A percentile compares a stretch with the other conserved stretches of the same genome.
Conservation (phyloP, 225 moss, liverwort and hornwort species). For the Anthoceros angustus region DNA sequence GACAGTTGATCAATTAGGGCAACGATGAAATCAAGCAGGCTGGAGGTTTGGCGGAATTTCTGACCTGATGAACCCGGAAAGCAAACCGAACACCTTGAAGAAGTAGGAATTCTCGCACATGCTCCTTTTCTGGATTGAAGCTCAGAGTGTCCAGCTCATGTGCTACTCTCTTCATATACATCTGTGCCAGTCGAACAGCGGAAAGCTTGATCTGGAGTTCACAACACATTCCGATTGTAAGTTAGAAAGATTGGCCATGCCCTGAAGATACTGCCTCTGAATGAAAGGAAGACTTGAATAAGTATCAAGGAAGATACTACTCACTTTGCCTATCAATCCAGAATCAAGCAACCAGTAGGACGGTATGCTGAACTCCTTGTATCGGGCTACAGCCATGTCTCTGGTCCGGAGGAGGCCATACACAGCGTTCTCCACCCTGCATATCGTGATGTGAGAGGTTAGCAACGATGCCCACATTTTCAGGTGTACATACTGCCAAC, state of each 20-base stretch:
- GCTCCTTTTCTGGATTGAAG: conserved; percentile 38
- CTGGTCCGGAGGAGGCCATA: conserved; percentile 69
- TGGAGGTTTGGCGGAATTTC: not conserved
- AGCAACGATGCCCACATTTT: too few relatives aligned
- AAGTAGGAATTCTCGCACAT: conserved; percentile 54
- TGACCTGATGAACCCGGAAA: conserved; percentile 86
- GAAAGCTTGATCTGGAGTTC: conserved; percentile 56
- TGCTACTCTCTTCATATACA: conserved; percentile 80
- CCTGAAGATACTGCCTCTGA: not conserved
- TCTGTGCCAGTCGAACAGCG: conserved; percentile 63
- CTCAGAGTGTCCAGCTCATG: conserved; percentile 39
- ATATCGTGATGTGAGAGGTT: not conserved
- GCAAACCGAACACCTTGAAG: conserved; percentile 81
- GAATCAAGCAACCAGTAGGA: conserved; percentile 59
- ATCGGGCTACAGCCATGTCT: conserved; percentile 70
- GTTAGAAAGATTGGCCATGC: not conserved
- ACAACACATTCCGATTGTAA: not conserved
- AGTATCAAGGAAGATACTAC: not conserved
- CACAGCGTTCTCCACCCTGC: conserved; percentile 73
- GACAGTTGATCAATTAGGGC: not conserved
- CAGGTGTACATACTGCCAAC: too few relatives aligned
- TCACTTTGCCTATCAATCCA: conserved; percentile 66
- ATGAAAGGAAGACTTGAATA: not conserved
- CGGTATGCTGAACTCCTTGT: conserved; percentile 60
- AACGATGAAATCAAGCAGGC: not conserved